Evolutionary conservation across 2,329 filamentous ascomycete species (phyloP).

Genomic region (Diaporthe helianthi): DNA sequence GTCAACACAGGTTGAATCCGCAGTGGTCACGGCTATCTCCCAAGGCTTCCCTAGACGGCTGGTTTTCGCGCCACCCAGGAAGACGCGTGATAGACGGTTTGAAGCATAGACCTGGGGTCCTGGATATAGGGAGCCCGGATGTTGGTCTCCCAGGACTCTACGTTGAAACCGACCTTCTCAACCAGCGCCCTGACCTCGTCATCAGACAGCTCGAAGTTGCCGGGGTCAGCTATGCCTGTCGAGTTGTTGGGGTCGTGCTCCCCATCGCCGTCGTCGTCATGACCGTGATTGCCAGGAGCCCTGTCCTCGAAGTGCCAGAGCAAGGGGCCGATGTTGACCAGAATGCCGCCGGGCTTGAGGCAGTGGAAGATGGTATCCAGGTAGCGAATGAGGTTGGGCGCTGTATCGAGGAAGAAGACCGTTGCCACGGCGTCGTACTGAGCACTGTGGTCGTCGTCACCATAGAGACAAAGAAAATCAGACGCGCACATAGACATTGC

Average conservation of each 20-base stretch:
- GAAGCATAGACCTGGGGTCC: slow-evolving; percentile 83
- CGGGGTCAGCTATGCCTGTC: slow-evolving; percentile 83
- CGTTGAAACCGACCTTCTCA: slow-evolving; percentile 74
- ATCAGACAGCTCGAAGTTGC: slow-evolving; percentile 87
- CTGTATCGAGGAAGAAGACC: slow-evolving; percentile 97
- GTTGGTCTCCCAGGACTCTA: slow-evolving; percentile 68
- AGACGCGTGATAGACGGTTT: slow-evolving; percentile 79
- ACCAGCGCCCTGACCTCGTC: slow-evolving; percentile 86
- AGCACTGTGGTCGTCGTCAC: slow-evolving; percentile 63
- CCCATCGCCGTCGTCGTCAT: slow-evolving; percentile 58
- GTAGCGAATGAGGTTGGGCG: slow-evolving; percentile 90
- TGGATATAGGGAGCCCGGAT: slow-evolving; percentile 86
- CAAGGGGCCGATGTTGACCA: slow-evolving; percentile 89
- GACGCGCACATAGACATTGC: slow-evolving; percentile 92
- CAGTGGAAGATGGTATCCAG: slow-evolving; percentile 83
- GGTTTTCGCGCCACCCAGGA: slow-evolving; percentile 86
- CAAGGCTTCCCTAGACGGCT: background rate
- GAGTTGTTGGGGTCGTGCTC: slow-evolving; percentile 57
- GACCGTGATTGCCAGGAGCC: slow-evolving; percentile 63
- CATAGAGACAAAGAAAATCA: slow-evolving; percentile 91
- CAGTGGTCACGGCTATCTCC: background rate
- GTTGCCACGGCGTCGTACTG: slow-evolving; percentile 83
- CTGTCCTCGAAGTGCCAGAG: slow-evolving; percentile 95
- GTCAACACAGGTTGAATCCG: background rate
- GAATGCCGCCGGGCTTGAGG: slow-evolving; percentile 77